Conservation (phyloP, 345 rosid genomes). For the Arabis hirsuta region DNA sequence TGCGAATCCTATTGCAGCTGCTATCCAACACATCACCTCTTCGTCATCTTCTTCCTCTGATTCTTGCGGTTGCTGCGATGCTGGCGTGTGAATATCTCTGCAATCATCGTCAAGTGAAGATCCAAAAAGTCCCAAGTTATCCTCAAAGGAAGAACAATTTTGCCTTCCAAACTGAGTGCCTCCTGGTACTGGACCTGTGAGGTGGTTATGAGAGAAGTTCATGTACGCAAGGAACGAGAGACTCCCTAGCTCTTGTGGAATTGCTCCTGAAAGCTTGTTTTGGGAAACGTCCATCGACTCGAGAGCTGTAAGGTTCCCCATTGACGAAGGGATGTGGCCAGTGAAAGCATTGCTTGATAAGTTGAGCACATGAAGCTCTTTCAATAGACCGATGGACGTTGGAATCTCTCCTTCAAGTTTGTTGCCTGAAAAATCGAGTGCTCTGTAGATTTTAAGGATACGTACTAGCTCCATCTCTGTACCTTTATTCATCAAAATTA, state of each 20-base stretch:
- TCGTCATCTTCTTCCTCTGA: background rate
- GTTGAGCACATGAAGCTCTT: slow-evolving; percentile 6
- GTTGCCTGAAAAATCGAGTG: background rate
- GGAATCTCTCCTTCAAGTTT: slow-evolving; percentile 7
- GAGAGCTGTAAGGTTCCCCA: slow-evolving; percentile 2
- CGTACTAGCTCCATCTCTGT: background rate
- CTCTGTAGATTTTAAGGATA: background rate
- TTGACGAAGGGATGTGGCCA: slow-evolving; percentile 7
- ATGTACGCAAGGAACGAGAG: slow-evolving; percentile 14
- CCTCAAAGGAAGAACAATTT: background rate
- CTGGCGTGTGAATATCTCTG: background rate
- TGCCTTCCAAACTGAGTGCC: slow-evolving; percentile 36
- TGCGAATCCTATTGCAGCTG: background rate
- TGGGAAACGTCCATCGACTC: slow-evolving; percentile 4
- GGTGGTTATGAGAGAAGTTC: slow-evolving; percentile 30
- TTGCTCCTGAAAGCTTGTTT: slow-evolving; percentile 10
- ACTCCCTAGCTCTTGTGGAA: slow-evolving; percentile 6
- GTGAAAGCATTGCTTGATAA: background rate
- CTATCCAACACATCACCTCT: background rate
- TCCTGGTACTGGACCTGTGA: slow-evolving; percentile 23
- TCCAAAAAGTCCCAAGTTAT: background rate
- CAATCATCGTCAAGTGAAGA: background rate
- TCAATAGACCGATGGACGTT: background rate
- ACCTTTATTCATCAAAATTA: background rate
- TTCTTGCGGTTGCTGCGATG: background rate